Percentiles rank a stretch among this genome's conserved stretches.
Evolutionary conservation across 2,329 filamentous ascomycete species (phyloP).

Genomic region (Beauveria brongniartii): DNA sequence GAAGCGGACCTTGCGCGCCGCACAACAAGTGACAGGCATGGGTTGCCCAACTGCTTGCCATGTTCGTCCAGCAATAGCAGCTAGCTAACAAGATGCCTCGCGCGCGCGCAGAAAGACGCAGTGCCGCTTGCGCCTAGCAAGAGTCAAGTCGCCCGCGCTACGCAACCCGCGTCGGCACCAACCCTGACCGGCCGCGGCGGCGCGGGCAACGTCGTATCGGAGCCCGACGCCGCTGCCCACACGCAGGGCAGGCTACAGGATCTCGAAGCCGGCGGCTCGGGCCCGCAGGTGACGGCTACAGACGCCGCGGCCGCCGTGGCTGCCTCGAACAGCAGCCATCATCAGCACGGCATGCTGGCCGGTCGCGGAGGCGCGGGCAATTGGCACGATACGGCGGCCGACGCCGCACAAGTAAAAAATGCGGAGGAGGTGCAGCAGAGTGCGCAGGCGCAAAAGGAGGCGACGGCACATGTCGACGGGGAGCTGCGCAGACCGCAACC

Average conservation of each 20-base stretch:
- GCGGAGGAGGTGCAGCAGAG: constrained; percentile 7
- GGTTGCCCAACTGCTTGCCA: not conserved
- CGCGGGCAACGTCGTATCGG: constrained; percentile 42
- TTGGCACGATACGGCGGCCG: constrained; percentile 23
- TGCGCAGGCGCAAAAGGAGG: constrained; percentile 20
- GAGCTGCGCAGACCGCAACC: constrained; percentile 19
- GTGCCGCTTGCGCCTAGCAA: not conserved
- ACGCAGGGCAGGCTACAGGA: constrained; percentile 12
- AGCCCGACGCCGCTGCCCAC: constrained; percentile 19
- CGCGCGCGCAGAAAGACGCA: not conserved
- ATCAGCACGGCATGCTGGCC: constrained; percentile 17
- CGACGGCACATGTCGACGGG: constrained; percentile 26
- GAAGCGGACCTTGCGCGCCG: not conserved
- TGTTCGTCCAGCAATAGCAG: too few species aligned
- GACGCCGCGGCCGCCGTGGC: constrained; percentile 17
- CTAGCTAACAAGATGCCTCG: not conserved
- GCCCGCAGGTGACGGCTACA: constrained; percentile 19
- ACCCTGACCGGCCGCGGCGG: constrained; percentile 43
- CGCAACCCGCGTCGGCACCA: not conserved
- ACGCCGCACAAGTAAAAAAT: not conserved
- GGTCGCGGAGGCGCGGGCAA: constrained; percentile 49
- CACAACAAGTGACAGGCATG: not conserved
- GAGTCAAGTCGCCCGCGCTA: not conserved
- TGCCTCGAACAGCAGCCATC: constrained; percentile 12
- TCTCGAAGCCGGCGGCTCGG: constrained; percentile 13